Percentiles rank a stretch among this genome's conserved stretches.
Conservation (phyloP, 176 grass and related monocot genomes). For the Secale cereale region DNA sequence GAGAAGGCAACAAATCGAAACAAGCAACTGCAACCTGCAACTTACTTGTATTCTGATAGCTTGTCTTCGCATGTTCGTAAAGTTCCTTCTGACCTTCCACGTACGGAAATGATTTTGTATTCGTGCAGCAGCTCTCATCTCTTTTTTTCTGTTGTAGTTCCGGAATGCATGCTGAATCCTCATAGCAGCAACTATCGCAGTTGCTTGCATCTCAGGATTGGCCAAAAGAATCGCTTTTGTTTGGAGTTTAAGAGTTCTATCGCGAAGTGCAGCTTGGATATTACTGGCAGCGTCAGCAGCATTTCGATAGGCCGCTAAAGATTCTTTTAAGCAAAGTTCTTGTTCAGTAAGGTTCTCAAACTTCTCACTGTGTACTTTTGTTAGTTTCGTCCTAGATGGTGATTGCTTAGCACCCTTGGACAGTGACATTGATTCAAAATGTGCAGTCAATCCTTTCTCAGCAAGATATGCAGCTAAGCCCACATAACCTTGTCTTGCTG, state of each 20-base stretch:
- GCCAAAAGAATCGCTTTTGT: constrained; percentile 81
- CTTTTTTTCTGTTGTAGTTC: constrained; percentile 75
- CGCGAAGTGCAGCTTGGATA: constrained; percentile 90
- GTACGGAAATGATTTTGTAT: constrained; percentile 97
- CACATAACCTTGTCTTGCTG: constrained; percentile 74
- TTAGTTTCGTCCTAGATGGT: constrained; percentile 12
- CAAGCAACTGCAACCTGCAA: constrained; percentile 1
- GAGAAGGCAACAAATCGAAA: constrained; percentile 3
- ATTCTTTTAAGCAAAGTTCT: constrained; percentile 93
- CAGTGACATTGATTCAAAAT: constrained; percentile 85
- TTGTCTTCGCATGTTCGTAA: constrained; percentile 69
- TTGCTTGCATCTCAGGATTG: constrained; percentile 70
- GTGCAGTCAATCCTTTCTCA: constrained; percentile 78
- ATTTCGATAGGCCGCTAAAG: constrained; percentile 90
- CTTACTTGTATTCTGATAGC: constrained; percentile 86
- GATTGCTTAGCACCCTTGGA: constrained; percentile 41
- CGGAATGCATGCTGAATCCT: constrained; percentile 91
- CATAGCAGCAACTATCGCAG: constrained; percentile 79
- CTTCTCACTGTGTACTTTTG: constrained; percentile 40
- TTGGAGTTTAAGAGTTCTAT: constrained; percentile 79
- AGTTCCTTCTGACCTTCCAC: constrained; percentile 69
- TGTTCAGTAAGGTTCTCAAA: constrained; percentile 75
- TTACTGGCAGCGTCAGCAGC: constrained; percentile 89
- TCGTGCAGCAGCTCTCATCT: constrained; percentile 78
- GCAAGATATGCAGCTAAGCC: constrained; percentile 93